Base-by-base conservation (phyloP, 1,284 basidiomycete species). In the Ceratobasidium sp. region DNA sequence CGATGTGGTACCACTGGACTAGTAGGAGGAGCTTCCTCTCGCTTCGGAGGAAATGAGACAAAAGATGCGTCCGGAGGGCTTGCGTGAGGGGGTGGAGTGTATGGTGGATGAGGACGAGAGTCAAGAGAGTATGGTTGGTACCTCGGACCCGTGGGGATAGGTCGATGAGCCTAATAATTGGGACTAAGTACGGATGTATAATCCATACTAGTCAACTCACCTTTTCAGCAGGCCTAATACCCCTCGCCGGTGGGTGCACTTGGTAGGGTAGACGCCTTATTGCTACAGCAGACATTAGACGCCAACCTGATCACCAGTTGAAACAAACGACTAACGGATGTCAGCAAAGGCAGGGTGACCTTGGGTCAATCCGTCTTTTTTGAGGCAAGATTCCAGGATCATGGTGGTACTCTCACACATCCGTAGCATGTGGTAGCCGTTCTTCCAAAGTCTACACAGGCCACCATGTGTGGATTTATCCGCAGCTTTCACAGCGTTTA, bases 331-430 rank as follows among this genome's bases (percentile, higher is more conserved):
- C 64, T 67, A 46, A 67, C 64, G 52, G 29, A 67, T 67, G 19
- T 44, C 54, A 19, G 39, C 64, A 49, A 67, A 67, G n/a, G 56
- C 39, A 0, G 64, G 53, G 21, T 67, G 52, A 14, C 56, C 21
- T 11, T 41, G 52, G 23, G 41, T 56, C 19, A 56, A 33, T 9
- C 42, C 53, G 16, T 67, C 53, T 13, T 49, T n/a, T 14, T 56
- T 30, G 30, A 67, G 53, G 33, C 53, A 49, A 1, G 2, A n/a
- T 29, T 56, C 29, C 39, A 67, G 41, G 19, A 56, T 47, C 25
- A 30, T 27, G 16, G 44, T 46, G 39, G 64, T 67, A 42, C 64
- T 67, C 19, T 67, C 64, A 25, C 64, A 67, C 64, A 67, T 67
- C 8, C 44, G 53, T 16, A 67, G 41, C 52, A 67, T 56, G 47